These are phyloP conservation scores for Xylaria sp. DNA, from an alignment of 2,329 filamentous ascomycete genomes.

Conservation along the genomic window DNA sequence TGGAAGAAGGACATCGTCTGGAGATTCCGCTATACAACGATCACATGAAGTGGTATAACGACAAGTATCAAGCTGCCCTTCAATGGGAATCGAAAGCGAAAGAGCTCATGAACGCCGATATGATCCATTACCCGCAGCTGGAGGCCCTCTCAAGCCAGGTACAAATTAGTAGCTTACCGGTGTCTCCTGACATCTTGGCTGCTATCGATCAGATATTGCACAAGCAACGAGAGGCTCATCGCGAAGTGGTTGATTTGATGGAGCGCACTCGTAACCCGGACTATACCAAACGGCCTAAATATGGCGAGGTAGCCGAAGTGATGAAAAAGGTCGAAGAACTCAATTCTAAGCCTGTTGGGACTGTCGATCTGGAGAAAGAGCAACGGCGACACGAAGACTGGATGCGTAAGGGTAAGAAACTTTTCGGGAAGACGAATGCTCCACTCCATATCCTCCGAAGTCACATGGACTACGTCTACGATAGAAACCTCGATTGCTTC, in stretches of 20 bases:
- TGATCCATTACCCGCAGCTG: slow-evolving; percentile 88
- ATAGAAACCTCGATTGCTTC: slow-evolving; percentile 86
- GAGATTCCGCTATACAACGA: slow-evolving; percentile 76
- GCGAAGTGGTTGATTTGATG: slow-evolving; percentile 76
- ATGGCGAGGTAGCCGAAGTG: slow-evolving; percentile 83
- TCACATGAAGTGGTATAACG: slow-evolving; percentile 67
- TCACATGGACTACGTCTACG: slow-evolving; percentile 89
- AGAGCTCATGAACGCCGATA: slow-evolving; percentile 86
- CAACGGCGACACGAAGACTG: slow-evolving; percentile 95
- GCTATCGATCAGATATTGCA: slow-evolving; percentile 87
- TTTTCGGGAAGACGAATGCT: slow-evolving; percentile 97
- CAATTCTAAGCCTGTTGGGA: slow-evolving; percentile 87
- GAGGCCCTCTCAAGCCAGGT: slow-evolving; percentile 87
- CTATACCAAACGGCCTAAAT: slow-evolving; percentile 74
- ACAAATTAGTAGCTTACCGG: slow-evolving; percentile 62
- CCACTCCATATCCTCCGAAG: slow-evolving; percentile 91
- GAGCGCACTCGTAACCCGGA: slow-evolving; percentile 71
- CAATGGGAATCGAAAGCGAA: slow-evolving; percentile 90
- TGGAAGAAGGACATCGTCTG: slow-evolving; percentile 70
- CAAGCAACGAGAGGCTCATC: slow-evolving; percentile 91
- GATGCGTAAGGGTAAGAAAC: slow-evolving; percentile 97
- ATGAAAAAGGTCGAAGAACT: slow-evolving; percentile 82
- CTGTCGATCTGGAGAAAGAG: slow-evolving; percentile 88
- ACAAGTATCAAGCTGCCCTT: slow-evolving; percentile 70
- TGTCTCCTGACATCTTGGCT: slow-evolving; percentile 72